Percentiles rank a stretch among this genome's conserved stretches.
These are phyloP conservation scores for Kentomonas sorsogonicus DNA, from an alignment of 208 protist genomes.

Conservation along the genomic window DNA sequence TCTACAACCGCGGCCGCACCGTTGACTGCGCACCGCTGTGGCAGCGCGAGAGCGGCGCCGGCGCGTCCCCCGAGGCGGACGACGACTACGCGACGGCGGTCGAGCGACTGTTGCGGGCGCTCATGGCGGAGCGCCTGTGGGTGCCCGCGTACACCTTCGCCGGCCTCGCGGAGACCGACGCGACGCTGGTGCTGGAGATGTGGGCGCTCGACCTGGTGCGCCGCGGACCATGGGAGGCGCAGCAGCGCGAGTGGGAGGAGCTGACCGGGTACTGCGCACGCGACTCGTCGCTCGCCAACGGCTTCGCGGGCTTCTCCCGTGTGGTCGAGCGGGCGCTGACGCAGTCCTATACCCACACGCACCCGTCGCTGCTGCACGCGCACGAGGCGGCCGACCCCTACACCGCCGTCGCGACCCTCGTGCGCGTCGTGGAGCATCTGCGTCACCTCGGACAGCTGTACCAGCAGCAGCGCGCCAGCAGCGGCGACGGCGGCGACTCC, in stretches of 20 bases:
- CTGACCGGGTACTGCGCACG: slow-evolving; percentile 5
- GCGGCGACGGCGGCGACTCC: slow-evolving; percentile 3
- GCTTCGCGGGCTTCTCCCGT: slow-evolving; percentile 41
- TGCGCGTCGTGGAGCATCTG: slow-evolving; percentile 45
- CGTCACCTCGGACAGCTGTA: no score
- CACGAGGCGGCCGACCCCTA: slow-evolving; percentile 51
- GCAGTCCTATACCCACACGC: slow-evolving; percentile 34
- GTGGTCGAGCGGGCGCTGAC: slow-evolving; percentile 46
- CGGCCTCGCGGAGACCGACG: slow-evolving; percentile 27
- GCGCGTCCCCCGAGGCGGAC: slow-evolving; percentile 25
- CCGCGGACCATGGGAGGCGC: not conserved
- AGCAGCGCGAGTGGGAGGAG: slow-evolving; percentile 44
- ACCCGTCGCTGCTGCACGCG: slow-evolving; percentile 37
- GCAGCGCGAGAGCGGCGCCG: no score
- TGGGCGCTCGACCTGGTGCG: slow-evolving; percentile 53
- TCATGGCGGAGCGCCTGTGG: slow-evolving; percentile 73
- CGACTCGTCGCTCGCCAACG: slow-evolving; percentile 40
- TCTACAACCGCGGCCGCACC: slow-evolving; percentile 45
- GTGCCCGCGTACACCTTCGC: slow-evolving; percentile 61
- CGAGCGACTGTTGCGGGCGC: slow-evolving; percentile 40
- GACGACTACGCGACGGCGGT: slow-evolving; percentile 35
- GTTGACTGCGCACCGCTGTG: slow-evolving; percentile 77
- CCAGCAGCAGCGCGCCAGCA: slow-evolving; percentile 5
- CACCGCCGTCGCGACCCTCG: slow-evolving; percentile 59
- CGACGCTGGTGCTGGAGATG: slow-evolving; percentile 44